Evolutionary conservation across 495 filamentous ascomycete species (phyloP), one percentile per base, ranked within the genome.

Genomic region (Neurospora africana): DNA sequence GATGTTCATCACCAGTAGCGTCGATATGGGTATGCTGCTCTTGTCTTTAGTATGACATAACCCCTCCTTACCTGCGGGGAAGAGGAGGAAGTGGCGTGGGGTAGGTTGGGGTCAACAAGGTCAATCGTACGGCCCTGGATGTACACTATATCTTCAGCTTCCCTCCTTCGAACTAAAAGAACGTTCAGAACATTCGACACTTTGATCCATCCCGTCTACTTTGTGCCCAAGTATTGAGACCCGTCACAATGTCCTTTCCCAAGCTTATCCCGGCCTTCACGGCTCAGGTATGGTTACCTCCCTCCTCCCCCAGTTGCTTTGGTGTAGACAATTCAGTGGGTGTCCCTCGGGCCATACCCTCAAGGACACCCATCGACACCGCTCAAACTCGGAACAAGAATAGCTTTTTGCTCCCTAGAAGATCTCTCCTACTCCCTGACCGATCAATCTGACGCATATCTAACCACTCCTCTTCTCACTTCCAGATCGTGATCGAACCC

Each of bases 231-330:
- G 23, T 33, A 9, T 17, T 23, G 1, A 53, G 10, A 58, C 2
- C 15, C 53, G 53, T 19, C 53, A 65, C 2, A 4, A 65, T 65
- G 53, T 17, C 53, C 68, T 84, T 84, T 69, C 78, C 82, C 70
- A 83, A 81, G 71, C 80, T 85, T 73, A 81, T 84, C 72, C 83
- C 83, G 0, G 83, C 83, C 75, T 85, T 85, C 74, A 81, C 79
- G 67, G 75, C 79, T 41, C 74, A 77, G 30, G 83, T 82, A 79
- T 65, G 79, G 73, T 38, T 38, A 43, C 53, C 5, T 17, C 15
- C 72, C 37, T 37, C 10, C 47, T 19, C 23, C 21, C 33, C 71
- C 44, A 33, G 21, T 53, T 41, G 69, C 38, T 23, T 33, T 70
- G 30, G 5, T 47, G 27, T 35, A 19, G 40, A 41, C 19, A 3